Evolutionary conservation across 2,329 filamentous ascomycete genomes (phyloP), one percentile per base, ranked within the genome.

Genomic region (Daldinia sp.): DNA sequence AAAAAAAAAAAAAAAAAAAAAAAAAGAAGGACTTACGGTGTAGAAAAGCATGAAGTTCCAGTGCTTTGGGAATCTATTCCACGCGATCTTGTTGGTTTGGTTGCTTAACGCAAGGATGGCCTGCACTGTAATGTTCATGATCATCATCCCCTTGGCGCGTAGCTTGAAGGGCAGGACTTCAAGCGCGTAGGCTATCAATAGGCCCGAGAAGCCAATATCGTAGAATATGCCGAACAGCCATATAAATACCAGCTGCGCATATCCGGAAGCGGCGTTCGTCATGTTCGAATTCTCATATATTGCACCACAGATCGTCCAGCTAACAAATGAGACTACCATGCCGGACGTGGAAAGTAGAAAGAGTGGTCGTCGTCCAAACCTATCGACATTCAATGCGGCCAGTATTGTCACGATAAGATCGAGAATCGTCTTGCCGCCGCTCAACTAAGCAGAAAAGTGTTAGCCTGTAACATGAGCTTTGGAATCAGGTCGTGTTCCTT

Each of bases 41-140:
- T 90, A 91, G 80, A 90, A 89, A 51, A 90, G 82, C 83, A 89
- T 90, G 63, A 91, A 86, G 78, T 90, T 85, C 87, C 88, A 90
- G 78, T 90, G 85, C 60, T 83, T 79, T 18, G 86, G 85, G 51
- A 90, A 79, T 61, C 85, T 82, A 58, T 87, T 81, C 85, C 89
- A 90, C 7, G 88, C 89, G 64, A 89, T 81, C 74, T 86, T 87
- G 81, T 91, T 91, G 73, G 86, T 88, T 81, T 88, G 86, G 78
- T 85, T 86, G 68, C 87, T 86, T 68, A 91, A 83, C 57, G 88
- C 87, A 41, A 91, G 80, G 35, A 88, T 82, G 53, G 87, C 87
- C 77, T 90, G 88, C 23, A 90, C 83, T 20, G 85, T 86, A 57
- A 90, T 84, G 77, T 90, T 90, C 86, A 90, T 88, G 72, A 90